Evolutionary conservation across 306 rosid species (phyloP).

Genomic region (Castanospermum australe): DNA sequence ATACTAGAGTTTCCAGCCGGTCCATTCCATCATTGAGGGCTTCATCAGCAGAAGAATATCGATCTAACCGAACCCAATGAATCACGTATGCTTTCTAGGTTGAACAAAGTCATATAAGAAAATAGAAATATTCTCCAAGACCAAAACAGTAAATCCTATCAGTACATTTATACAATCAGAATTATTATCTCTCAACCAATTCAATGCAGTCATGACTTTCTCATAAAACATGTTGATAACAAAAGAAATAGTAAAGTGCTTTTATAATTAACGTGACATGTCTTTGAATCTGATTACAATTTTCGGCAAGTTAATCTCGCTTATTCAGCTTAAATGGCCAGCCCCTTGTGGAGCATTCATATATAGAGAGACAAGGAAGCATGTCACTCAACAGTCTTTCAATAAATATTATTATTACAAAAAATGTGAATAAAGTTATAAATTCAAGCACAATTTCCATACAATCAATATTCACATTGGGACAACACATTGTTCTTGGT

Average conservation of each 20-base stretch:
- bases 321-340: conserved; percentile 5
- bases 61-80: conserved; percentile 89
- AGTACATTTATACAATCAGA: background rate
- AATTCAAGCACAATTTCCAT: conserved; percentile 2
- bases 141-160: background rate
- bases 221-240: background rate
- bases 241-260: background rate
- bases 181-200: background rate
- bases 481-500: background rate
- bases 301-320: background rate
- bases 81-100: conserved; percentile 82
- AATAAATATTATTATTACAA: background rate
- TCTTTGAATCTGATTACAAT: background rate
- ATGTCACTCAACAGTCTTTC: background rate
- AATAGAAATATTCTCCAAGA: conserved; percentile 9
- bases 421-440: background rate
- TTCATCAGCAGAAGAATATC: conserved; percentile 67
- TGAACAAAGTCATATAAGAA: conserved; percentile 24
- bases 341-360: background rate
- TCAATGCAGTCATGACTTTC: background rate
- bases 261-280: background rate
- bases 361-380: background rate
- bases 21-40: conserved; percentile 68
- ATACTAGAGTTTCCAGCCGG: conserved; percentile 58
- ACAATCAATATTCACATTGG: background rate